A percentile compares a stretch with the other conserved stretches of the same genome.
phyloP scores from a whole-genome alignment of 2,329 filamentous ascomycete genomes.

The Fusarium staphyleae region DNA sequence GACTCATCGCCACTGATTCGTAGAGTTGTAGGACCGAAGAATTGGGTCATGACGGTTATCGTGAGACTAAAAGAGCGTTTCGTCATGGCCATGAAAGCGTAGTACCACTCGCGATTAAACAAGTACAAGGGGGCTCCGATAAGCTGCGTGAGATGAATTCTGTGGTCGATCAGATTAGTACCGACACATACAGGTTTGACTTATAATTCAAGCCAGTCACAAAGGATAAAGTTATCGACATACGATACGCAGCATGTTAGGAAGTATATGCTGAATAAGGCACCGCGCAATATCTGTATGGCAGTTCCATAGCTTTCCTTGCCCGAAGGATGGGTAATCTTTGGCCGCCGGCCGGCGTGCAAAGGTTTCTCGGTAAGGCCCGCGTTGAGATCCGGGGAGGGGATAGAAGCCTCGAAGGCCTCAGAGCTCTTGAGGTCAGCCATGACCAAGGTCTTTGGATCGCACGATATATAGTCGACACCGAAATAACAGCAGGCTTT shows the following conservation, averaged over 20 bases:
- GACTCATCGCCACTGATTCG: conserved; percentile 84
- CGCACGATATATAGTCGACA: neutral
- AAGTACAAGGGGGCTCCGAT: conserved; percentile 79
- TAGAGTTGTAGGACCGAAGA: conserved; percentile 85
- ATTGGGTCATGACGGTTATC: conserved; percentile 80
- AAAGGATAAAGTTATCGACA: conserved; percentile 29
- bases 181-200: neutral
- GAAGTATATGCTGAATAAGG: conserved; percentile 63
- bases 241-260: conserved; percentile 57
- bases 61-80: conserved; percentile 84
- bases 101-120: conserved; percentile 78
- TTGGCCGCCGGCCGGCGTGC: conserved; percentile 3
- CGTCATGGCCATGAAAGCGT: conserved; percentile 86
- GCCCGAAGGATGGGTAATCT: conserved; percentile 60
- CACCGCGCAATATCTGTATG: conserved; percentile 59
- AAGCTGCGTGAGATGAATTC: conserved; percentile 75
- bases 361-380: conserved; percentile 34
- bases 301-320: conserved; percentile 58
- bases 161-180: conserved; percentile 42
- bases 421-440: conserved; percentile 34
- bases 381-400: conserved; percentile 43
- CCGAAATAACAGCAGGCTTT: neutral
- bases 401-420: conserved; percentile 36
- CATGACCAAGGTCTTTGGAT: conserved; percentile 33
- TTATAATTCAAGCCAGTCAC: no score